Base-by-base conservation (phyloP, 2,329 filamentous ascomycete genomes). In the Sporothrix globosa region DNA sequence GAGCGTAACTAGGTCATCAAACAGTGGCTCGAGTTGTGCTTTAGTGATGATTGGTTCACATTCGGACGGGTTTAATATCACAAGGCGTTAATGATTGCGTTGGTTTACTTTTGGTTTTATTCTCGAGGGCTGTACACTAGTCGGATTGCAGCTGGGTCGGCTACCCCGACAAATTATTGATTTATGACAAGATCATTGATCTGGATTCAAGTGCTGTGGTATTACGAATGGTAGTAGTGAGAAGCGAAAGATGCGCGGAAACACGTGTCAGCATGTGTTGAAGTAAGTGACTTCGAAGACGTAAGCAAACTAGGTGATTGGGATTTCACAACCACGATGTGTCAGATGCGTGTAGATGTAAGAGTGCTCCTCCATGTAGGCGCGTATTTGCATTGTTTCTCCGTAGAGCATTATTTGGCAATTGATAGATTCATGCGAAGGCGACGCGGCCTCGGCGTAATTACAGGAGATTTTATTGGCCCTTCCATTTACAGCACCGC, bases 1-100 rank as follows among this genome's bases (percentile, higher is more conserved):
- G 94, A 96, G 87, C 91, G 92, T 82, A 93, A 92, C 86, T 95
- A 89, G 88, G 82, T 73, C 72, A 65, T 50, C 60, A n/a, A 39
- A 73, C 7, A 1, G 19, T 30, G 34, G 17, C 2, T 24, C 19
- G 24, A 82, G 76, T 78, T 80, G 19, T 78, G 79, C 77, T 79
- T 78, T 78, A 76, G 79, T 81, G 80, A 81, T 75, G 79, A 79
- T 74, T 76, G 77, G 77, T 77, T 76, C 72, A 72, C 71, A 73
- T 65, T 69, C 66, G 69, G 71, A 39, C 48, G 80, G 80, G 80
- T 77, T 70, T 82, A 82, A 82, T 82, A 74, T 72, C 67, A 71
- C 67, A 78, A 81, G 82, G 82, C 81, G 81, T 83, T 81, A 78
- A 56, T 75, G 76, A 76, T 79, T 77, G 80, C 81, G 81, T 77